phyloP scores from a whole-genome alignment of 2,329 filamentous ascomycete genomes.

The Pestalotiopsis sp. region DNA sequence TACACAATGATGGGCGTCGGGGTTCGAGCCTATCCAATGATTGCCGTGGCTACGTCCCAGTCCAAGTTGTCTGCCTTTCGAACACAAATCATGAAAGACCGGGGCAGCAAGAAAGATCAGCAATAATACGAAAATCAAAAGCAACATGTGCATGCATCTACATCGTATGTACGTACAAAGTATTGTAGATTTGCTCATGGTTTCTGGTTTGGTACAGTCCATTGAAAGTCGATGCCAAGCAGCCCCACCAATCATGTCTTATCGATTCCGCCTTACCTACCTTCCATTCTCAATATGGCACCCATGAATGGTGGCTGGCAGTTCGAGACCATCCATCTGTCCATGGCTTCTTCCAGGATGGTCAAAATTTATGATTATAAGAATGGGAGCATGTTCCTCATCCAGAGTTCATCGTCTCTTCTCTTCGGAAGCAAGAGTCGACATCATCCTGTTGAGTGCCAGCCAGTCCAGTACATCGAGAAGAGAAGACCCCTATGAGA shows the following conservation, averaged over 20 bases:
- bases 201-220: not conserved
- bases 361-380: not conserved
- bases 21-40: too few relatives aligned
- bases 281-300: not conserved
- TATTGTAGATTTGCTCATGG: not conserved
- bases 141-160: too few relatives aligned
- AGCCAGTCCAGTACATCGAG: not conserved
- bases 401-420: not conserved
- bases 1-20: too few relatives aligned
- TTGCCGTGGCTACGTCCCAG: too few relatives aligned
- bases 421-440: not conserved
- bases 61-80: too few relatives aligned
- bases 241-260: constrained; percentile 4
- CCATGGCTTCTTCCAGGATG: not conserved
- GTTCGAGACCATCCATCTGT: not conserved
- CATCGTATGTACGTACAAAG: not conserved
- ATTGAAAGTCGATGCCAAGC: not conserved
- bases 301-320: constrained; percentile 1
- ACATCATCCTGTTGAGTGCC: not conserved
- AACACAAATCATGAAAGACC: too few relatives aligned
- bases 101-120: too few relatives aligned
- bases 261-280: constrained; percentile 10
- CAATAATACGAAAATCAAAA: too few relatives aligned
- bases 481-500: constrained; percentile 4
- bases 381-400: not conserved